Percentiles rank a stretch among this genome's conserved stretches.
Conservation (phyloP, 1,139 yeast genomes). For the Taphrina sp. region DNA sequence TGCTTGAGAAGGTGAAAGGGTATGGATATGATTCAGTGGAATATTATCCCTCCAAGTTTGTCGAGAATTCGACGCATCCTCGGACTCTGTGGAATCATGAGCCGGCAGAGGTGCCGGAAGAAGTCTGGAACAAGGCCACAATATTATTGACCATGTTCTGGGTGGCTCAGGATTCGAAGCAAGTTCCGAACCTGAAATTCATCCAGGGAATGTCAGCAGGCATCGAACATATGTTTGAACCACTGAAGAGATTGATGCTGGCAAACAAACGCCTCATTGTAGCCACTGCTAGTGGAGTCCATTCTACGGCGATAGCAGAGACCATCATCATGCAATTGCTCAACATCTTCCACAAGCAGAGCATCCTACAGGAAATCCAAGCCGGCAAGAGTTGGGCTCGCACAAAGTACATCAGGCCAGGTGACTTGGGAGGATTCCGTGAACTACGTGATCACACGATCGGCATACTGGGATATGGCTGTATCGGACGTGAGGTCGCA, state of each 20-base stretch:
- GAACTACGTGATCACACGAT: slow-evolving; percentile 19
- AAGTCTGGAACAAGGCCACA: slow-evolving; percentile 12
- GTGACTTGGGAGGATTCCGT: slow-evolving; percentile 3
- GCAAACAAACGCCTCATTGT: slow-evolving; percentile 1
- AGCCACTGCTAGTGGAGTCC: slow-evolving; percentile 35
- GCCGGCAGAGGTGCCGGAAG: slow-evolving; percentile 14
- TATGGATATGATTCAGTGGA: slow-evolving; percentile 17
- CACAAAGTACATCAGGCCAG: slow-evolving; percentile 15
- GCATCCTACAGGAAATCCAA: slow-evolving; percentile 6
- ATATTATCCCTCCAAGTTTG: slow-evolving; percentile 17
- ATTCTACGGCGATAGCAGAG: slow-evolving; percentile 35
- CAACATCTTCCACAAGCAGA: slow-evolving; percentile 24
- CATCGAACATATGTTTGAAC: slow-evolving; percentile 4
- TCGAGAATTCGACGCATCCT: slow-evolving; percentile 10
- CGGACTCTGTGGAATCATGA: slow-evolving; percentile 10
- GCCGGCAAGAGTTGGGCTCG: slow-evolving; percentile 11
- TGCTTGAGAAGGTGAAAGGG: neutral
- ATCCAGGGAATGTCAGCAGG: slow-evolving; percentile 28
- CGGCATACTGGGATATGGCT: slow-evolving; percentile 86
- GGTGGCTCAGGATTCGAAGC: slow-evolving; percentile 5
- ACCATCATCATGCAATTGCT: slow-evolving; percentile 32
- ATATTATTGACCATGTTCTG: slow-evolving; percentile 22
- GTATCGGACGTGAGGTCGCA: slow-evolving; percentile 82
- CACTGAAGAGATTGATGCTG: neutral
- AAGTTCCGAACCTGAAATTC: slow-evolving; percentile 21